Conservation (phyloP, 805 yeast genomes). For the Saccharomycopsis capsularis region DNA sequence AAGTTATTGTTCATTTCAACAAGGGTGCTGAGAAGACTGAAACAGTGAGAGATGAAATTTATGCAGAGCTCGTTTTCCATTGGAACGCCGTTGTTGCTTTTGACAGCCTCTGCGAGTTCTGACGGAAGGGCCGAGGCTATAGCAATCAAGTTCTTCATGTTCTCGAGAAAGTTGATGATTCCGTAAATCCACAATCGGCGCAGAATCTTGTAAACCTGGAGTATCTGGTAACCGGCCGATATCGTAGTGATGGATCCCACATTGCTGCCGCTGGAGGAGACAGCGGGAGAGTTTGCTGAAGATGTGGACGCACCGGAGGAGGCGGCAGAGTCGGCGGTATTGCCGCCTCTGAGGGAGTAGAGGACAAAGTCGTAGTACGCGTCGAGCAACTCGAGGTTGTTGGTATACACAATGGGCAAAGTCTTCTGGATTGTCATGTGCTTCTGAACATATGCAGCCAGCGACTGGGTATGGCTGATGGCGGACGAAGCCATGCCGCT, state of each 20-base stretch:
- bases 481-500: not conserved
- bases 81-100: slow-evolving; percentile 28
- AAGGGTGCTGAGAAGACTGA: slow-evolving; percentile 30
- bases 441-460: not conserved
- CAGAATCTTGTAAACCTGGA: slow-evolving; percentile 69
- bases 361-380: slow-evolving; percentile 22
- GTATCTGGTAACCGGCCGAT: slow-evolving; percentile 60
- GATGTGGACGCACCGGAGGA: not conserved
- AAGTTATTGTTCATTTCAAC: slow-evolving; percentile 50
- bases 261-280: not conserved
- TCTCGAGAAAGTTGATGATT: slow-evolving; percentile 53
- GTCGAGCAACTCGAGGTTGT: slow-evolving; percentile 20
- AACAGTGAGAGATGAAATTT: slow-evolving; percentile 20
- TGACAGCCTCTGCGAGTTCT: slow-evolving; percentile 16
- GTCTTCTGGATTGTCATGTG: slow-evolving; percentile 20
- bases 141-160: slow-evolving; percentile 20
- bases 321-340: slow-evolving; percentile 11
- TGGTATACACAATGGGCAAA: slow-evolving; percentile 15
- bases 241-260: slow-evolving; percentile 25
- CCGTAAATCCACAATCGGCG: slow-evolving; percentile 84
- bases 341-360: slow-evolving; percentile 19
- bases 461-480: not conserved
- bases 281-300: slow-evolving; percentile 1
- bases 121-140: slow-evolving; percentile 17
- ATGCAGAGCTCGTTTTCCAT: slow-evolving; percentile 21